Base-by-base conservation (phyloP, 345 rosid genomes). In the Isatis tinctoria region DNA sequence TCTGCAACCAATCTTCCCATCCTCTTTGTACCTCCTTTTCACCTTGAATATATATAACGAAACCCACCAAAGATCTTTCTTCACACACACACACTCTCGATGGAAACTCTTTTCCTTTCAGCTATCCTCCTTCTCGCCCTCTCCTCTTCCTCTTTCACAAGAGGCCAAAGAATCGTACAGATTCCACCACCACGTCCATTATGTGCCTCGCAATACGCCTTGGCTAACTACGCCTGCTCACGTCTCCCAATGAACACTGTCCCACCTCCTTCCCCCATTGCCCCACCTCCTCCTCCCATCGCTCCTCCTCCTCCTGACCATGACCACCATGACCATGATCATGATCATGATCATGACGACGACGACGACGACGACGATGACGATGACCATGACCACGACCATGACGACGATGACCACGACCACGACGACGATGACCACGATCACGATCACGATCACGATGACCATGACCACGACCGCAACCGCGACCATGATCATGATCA, bases 191-290 rank as follows among this genome's bases (percentile, higher is more conserved):
- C 78, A 2, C 85, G 64, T 26, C 93, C 93, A 4, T 85, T 91
- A 17, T 94, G 97, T 36, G 65, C 82, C 43, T 80, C 91, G 77
- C 98, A 91, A 74, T 80, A 86, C 63, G 62, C 90, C 1, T 69
- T 91, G 1, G 96, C 70, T 56, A 90, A 85, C 75, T 80, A 90
- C 52, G 95, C 97, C 1, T 94, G 98, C 60, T 27, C 80, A 0
- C 35, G 6, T 67, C 77, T 91, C 18, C 88, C 85, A 0, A 65
- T 79, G 18, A 12, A 13, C 74, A 79, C 82, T 0, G 60, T 79
- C 12, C 75, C 85, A 4, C 70, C 74, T 14, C 57, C 33, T 9
- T 63, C 22, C 62, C 76, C 77, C 16, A 1, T 59, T 40, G 70
- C 60, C 44, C 65, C 82, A 24, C 74, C 82, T 64, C 74, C 74